A percentile compares a stretch with the other conserved stretches of the same genome.
These are phyloP conservation scores for Chaetomiaceae sp. DNA, from an alignment of 2,329 filamentous ascomycete species.

Conservation along the genomic window DNA sequence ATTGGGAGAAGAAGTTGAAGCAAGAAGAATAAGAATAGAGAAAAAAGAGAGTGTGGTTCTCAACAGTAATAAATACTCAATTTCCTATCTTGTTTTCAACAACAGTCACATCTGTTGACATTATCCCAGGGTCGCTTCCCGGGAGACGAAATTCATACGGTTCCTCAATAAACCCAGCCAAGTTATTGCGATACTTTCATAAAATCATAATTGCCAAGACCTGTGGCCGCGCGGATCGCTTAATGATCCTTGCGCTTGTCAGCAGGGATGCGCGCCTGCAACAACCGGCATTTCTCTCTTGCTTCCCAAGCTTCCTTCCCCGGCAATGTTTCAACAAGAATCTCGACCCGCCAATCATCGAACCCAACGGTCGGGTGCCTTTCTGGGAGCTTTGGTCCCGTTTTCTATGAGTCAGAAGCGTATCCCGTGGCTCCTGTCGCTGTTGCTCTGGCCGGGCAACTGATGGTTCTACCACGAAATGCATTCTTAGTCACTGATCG, in stretches of 20 bases:
- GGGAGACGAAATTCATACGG: slow-evolving; percentile 22
- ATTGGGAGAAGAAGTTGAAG: no score
- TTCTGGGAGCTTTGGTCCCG: no score
- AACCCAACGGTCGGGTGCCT: background rate
- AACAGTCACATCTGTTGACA: background rate
- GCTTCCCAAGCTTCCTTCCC: no score
- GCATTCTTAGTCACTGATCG: no score
- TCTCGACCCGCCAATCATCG: slow-evolving; percentile 2
- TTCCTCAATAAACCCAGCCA: slow-evolving; percentile 4
- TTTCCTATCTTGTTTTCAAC: background rate
- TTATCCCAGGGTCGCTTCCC: slow-evolving; percentile 12
- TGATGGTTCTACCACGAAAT: no score
- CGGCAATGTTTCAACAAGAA: no score
- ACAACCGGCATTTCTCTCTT: no score
- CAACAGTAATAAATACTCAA: no score
- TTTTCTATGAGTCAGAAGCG: background rate
- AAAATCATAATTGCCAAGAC: background rate
- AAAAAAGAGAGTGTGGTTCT: no score
- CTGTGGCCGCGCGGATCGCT: background rate
- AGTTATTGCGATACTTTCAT: slow-evolving; percentile 13
- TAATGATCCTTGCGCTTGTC: background rate
- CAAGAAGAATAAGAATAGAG: no score
- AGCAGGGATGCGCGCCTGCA: background rate
- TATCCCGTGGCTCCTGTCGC: background rate
- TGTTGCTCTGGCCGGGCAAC: no score